Conservation (phyloP, 805 yeast species). For the Saturnispora ahearnii region DNA sequence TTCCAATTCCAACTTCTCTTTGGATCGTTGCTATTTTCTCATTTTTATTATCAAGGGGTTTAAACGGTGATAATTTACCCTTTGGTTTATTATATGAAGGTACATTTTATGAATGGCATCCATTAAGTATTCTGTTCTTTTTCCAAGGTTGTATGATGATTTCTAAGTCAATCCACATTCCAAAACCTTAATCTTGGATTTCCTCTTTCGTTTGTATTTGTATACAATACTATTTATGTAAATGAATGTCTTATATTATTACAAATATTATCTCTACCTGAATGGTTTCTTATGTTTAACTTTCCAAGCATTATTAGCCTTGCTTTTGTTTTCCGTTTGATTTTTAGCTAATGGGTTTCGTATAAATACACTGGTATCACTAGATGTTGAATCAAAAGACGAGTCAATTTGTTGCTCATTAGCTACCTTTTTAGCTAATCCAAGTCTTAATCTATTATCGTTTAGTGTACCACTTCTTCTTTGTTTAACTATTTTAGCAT, state of each 20-base stretch:
- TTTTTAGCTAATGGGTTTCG: background rate
- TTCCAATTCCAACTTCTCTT: slow-evolving; percentile 89
- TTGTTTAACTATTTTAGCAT: background rate
- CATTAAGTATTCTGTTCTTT: slow-evolving; percentile 52
- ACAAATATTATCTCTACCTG: slow-evolving; percentile 9
- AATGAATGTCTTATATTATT: background rate
- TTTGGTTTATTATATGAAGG: slow-evolving; percentile 53
- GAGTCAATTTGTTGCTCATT: background rate
- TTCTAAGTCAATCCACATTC: slow-evolving; percentile 82
- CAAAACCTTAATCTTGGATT: slow-evolving; percentile 47
- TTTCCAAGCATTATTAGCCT: slow-evolving; percentile 15
- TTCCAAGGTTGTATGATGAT: slow-evolving; percentile 87
- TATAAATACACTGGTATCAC: slow-evolving; percentile 4
- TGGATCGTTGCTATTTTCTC: slow-evolving; percentile 69
- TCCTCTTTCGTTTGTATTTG: background rate
- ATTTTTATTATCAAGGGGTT: slow-evolving; percentile 41
- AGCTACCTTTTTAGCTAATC: slow-evolving; percentile 7
- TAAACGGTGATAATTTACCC: slow-evolving; percentile 43
- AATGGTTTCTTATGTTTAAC: slow-evolving; percentile 22
- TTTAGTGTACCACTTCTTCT: background rate
- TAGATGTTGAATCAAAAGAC: slow-evolving; percentile 7
- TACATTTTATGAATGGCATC: slow-evolving; percentile 64
- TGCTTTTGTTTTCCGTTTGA: background rate
- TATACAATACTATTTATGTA: background rate
- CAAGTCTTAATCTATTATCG: slow-evolving; percentile 1